Evolutionary conservation across 2,329 filamentous ascomycete genomes (phyloP), one percentile per base, ranked within the genome.

Genomic region (Diaporthe sp.): DNA sequence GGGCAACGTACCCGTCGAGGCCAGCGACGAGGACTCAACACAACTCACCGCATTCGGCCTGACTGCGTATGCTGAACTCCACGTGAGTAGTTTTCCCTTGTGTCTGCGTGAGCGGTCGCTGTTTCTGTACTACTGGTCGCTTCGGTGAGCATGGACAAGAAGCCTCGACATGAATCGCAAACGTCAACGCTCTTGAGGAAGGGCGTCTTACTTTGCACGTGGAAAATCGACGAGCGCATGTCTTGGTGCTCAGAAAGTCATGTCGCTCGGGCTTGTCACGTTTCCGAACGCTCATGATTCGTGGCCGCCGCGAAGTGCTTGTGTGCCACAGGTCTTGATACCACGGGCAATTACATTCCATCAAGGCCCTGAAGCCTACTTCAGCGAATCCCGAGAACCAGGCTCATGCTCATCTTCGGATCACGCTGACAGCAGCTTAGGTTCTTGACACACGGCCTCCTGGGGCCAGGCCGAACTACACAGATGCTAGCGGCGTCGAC

Each of bases 371-470:
- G 22, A 2, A 37, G n/a, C 25, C 22, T 20, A 15, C 44, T 47
- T 17, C 25, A 51, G 20, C 28, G 44, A 28, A 22, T 6, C 5
- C 13, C 1, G 34, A 37, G 34, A 20, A n/a, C 12, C 15, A 22
- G 13, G 17, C 5, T 25, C n/a, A 9, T 28, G 31, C 15, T 13
- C n/a, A 6, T 53, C 15, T 20, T 28, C 12, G 17, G n/a, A 39
- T 22, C 13, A 68, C 42, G 75, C 81, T 84, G 75, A 84, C 78
- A 13, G 20, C 22, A 61, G 12, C 75, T 78, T 79, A 98, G 95
- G 92, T 98, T 79, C 87, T 89, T 79, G 96, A 98, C 85, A 93
- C 91, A 72, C 93, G 96, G 72, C 96, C 96, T 65, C 89, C 92
- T 63, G 90, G 90, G 68, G 91, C 93, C 77, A 92, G 94, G 78